phyloP scores from a whole-genome alignment of 2,329 filamentous ascomycete species.

The Aspergillus brasiliensis region DNA sequence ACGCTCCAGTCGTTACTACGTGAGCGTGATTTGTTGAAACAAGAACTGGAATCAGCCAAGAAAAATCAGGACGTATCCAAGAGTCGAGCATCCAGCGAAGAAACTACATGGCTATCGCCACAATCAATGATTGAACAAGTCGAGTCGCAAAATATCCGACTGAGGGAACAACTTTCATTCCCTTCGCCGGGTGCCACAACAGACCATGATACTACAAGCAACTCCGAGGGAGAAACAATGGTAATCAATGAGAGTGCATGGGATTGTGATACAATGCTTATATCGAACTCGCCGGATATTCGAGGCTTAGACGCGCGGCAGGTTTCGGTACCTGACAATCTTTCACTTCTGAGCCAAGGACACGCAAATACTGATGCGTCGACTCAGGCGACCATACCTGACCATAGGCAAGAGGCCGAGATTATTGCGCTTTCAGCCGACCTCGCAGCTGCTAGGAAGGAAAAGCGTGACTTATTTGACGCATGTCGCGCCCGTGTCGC shows the following conservation, averaged over 20 bases:
- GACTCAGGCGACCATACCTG: slow-evolving; percentile 19
- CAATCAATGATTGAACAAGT: slow-evolving; percentile 20
- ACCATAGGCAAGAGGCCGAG: slow-evolving; percentile 27
- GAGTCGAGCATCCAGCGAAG: slow-evolving; percentile 15
- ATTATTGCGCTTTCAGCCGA: slow-evolving; percentile 36
- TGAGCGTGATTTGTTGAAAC: slow-evolving; percentile 32
- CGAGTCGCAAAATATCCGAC: slow-evolving; percentile 22
- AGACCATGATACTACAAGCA: neutral
- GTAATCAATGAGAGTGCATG: slow-evolving; percentile 32
- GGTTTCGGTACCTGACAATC: slow-evolving; percentile 20
- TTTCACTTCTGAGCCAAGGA: slow-evolving; percentile 17
- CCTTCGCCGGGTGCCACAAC: slow-evolving; percentile 9
- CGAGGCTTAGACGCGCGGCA: slow-evolving; percentile 18
- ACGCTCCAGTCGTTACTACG: slow-evolving; percentile 26
- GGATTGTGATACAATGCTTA: slow-evolving; percentile 29
- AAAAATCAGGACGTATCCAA: slow-evolving; percentile 5
- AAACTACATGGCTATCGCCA: slow-evolving; percentile 21
- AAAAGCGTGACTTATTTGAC: slow-evolving; percentile 44
- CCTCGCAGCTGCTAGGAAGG: slow-evolving; percentile 42
- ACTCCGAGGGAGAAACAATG: slow-evolving; percentile 28
- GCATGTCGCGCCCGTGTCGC: slow-evolving; percentile 38
- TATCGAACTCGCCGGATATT: slow-evolving; percentile 37
- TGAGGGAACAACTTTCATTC: slow-evolving; percentile 25
- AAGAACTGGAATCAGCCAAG: slow-evolving; percentile 29
- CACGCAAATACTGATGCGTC: slow-evolving; percentile 19